Percentiles rank a stretch among this genome's conserved stretches.
Evolutionary conservation across 1,284 basidiomycete genomes (phyloP).

Genomic region (Fomitopsis pinicola): DNA sequence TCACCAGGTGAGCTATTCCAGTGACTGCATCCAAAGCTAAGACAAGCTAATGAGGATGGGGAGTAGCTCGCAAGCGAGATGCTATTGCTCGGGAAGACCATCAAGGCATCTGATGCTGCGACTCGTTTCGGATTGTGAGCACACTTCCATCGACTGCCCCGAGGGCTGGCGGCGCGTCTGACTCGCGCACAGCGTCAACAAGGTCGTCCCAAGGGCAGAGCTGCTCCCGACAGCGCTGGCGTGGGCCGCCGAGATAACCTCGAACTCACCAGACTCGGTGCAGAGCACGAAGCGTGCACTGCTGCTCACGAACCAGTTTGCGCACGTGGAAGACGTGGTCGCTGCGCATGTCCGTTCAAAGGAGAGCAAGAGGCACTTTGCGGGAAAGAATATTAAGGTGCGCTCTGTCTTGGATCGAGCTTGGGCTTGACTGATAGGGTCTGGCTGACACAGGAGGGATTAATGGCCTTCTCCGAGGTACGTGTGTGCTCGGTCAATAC

Average conservation of each 20-base stretch:
- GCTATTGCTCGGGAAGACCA: conserved; percentile 65
- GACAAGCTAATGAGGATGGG: not conserved
- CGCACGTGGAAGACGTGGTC: conserved; percentile 53
- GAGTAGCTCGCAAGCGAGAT: conserved; percentile 74
- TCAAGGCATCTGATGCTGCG: conserved; percentile 67
- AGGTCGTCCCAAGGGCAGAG: conserved; percentile 53
- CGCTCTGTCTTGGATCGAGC: conserved; percentile 1
- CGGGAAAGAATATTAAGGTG: conserved; percentile 72
- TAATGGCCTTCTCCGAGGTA: conserved; percentile 39
- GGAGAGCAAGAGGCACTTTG: conserved; percentile 55
- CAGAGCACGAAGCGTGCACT: conserved; percentile 73
- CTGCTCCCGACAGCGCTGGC: conserved; percentile 62
- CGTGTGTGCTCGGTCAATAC: conserved; percentile 7
- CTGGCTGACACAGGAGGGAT: conserved; percentile 32
- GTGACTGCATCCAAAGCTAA: not conserved
- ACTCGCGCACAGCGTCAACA: conserved; percentile 51
- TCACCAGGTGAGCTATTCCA: conserved; percentile 52
- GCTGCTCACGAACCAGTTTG: conserved; percentile 46
- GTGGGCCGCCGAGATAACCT: conserved; percentile 56
- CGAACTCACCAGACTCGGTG: conserved; percentile 79
- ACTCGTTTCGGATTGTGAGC: conserved; percentile 73
- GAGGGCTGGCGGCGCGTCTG: not conserved
- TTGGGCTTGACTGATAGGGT: not conserved
- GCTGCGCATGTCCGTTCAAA: conserved; percentile 43
- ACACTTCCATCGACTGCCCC: not conserved